Evolutionary conservation across 768 basidiomycete genomes (phyloP).

Genomic region (Coprinopsis cinerea): DNA sequence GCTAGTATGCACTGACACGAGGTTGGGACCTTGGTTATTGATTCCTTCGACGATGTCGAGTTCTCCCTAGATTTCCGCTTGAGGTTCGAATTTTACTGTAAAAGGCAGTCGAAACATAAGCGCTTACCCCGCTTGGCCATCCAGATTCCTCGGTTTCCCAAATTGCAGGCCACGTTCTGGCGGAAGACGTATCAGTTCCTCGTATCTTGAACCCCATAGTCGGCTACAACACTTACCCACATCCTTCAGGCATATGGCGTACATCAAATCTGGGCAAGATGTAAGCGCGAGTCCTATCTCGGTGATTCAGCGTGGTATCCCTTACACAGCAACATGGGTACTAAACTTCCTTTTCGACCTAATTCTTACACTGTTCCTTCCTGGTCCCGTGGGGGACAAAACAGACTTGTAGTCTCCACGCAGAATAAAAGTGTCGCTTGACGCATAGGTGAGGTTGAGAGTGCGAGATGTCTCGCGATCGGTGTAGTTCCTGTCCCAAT

Average conservation of each 20-base stretch:
- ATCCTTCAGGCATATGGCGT: conserved; percentile 33
- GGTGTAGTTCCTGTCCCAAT: conserved; percentile 35
- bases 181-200: conserved; percentile 1
- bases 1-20: conserved; percentile 31
- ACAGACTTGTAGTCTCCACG: conserved; percentile 44
- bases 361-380: conserved; percentile 53
- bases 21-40: conserved; percentile 33
- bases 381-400: conserved; percentile 40
- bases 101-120: not conserved
- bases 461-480: conserved; percentile 31
- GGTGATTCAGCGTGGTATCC: conserved; percentile 4
- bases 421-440: conserved; percentile 43
- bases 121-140: conserved; percentile 42
- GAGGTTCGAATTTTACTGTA: not conserved
- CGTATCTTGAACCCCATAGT: not conserved
- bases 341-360: conserved; percentile 44
- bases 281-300: too few species aligned
- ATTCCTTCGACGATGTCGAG: conserved; percentile 39
- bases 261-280: conserved; percentile 26
- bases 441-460: conserved; percentile 48
- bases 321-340: conserved; percentile 49
- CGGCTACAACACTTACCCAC: conserved; percentile 20
- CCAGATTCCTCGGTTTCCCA: conserved; percentile 44
- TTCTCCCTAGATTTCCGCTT: conserved; percentile 26
- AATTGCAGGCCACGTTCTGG: conserved; percentile 45